phyloP scores from a whole-genome alignment of 139 green algal species.

The Coelastrella sp. region DNA sequence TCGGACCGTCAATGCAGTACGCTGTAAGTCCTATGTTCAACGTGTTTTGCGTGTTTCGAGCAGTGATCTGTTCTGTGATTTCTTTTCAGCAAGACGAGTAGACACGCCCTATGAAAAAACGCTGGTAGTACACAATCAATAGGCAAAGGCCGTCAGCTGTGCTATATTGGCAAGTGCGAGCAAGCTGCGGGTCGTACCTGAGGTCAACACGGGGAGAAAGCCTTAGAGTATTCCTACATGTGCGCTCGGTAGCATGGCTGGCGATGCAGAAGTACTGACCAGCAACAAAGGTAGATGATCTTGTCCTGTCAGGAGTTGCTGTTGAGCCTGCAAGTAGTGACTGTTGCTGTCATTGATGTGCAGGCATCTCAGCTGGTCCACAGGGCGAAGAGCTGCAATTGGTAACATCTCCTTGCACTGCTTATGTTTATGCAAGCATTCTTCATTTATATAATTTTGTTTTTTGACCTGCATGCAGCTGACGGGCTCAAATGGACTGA shows the following conservation, averaged over 20 bases:
- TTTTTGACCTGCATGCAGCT: constrained; percentile 48
- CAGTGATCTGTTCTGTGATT: no score
- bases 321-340: neutral
- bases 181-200: no score
- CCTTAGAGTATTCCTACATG: no score
- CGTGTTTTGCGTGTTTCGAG: no score
- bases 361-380: constrained; percentile 40
- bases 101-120: no score
- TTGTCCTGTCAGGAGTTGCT: neutral
- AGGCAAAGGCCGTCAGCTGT: no score
- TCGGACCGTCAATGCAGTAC: no score
- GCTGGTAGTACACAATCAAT: no score
- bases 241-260: neutral
- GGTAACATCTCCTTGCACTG: constrained; percentile 25
- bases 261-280: neutral
- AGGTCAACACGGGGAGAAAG: no score
- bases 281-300: constrained; percentile 25
- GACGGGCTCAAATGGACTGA: constrained; percentile 58
- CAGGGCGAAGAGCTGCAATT: constrained; percentile 61
- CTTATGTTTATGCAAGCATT: neutral
- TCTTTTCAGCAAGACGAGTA: no score
- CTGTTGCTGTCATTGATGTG: neutral
- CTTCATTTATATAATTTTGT: neutral
- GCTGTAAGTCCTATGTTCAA: no score
- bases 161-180: no score